Evolutionary conservation across 306 rosid genomes (phyloP), one percentile per base, ranked within the genome.

Genomic region (Lithocarpus polystachyus): DNA sequence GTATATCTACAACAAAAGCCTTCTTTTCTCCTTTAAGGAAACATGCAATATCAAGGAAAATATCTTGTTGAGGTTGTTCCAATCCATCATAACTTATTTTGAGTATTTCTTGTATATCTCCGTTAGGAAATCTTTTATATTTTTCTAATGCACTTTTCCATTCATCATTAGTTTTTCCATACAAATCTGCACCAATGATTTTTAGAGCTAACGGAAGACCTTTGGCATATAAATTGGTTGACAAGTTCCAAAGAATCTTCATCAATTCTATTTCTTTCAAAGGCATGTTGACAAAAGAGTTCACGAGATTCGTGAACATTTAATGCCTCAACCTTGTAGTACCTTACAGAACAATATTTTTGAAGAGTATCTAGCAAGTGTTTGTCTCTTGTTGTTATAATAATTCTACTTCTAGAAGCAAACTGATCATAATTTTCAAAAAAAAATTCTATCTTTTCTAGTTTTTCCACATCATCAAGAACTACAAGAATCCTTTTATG

Each of bases 11-110:
- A 1, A 82, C 81, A 71, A 56, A 43, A 1, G 29, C 71, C 75
- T n/a, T 6, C 2, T 0, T 0, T 17, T 40, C 1, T 0, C 84
- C 89, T 11, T 54, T 75, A 15, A 87, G 83, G 76, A 88, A 88
- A 48, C 87, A 82, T 53, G 88, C 88, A 48, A 84, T 77, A 4
- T 85, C 82, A 20, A 87, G 84, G 18, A 84, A 82, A 40, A 82
- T 82, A 6, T 77, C 72, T 1, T 67, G 65, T 10, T 56, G 67
- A 14, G 22, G 29, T 0, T 60, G 76, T 3, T 82, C 81, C 71
- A 82, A 65, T 22, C 67, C 68, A 23, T 87, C 74, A 57, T 20
- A 87, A 67, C 87, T 85, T 13, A 80, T 54, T 56, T 24, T 70
- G 0, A 87, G 80, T 6, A 61, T 60, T 5, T 77, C 29, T 2